These are phyloP conservation scores for Eremothecium sinecaudum DNA, from an alignment of 1,139 yeast species.

Conservation along the genomic window DNA sequence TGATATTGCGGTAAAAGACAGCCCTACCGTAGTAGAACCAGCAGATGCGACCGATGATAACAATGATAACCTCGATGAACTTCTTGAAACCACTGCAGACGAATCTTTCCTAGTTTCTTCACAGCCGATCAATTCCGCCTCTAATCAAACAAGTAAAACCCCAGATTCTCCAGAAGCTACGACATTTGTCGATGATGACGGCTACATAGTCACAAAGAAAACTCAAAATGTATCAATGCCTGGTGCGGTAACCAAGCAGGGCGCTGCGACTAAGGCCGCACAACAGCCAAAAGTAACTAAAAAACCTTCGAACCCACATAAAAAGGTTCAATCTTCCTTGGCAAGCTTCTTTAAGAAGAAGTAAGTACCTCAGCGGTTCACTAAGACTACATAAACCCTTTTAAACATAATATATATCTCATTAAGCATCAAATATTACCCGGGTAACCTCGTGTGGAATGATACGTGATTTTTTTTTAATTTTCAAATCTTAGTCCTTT, in stretches of 20 bases:
- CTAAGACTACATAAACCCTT: too few relatives aligned
- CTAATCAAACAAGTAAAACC: not conserved
- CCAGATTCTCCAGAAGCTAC: slow-evolving; percentile 8
- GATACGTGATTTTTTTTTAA: too few relatives aligned
- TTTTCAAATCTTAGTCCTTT: too few relatives aligned
- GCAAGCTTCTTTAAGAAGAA: slow-evolving; percentile 24
- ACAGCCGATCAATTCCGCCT: slow-evolving; percentile 1
- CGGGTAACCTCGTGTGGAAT: too few relatives aligned
- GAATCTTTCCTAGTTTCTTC: slow-evolving; percentile 22
- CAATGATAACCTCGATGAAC: slow-evolving; percentile 19
- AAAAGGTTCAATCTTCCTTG: slow-evolving; percentile 24
- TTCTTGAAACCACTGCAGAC: slow-evolving; percentile 29
- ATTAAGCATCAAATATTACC: too few relatives aligned
- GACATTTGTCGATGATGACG: slow-evolving; percentile 27
- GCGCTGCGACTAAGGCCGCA: slow-evolving; percentile 7
- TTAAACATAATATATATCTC: too few relatives aligned
- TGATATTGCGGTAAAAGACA: not conserved
- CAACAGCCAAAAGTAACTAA: slow-evolving; percentile 10
- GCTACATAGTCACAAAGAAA: slow-evolving; percentile 27
- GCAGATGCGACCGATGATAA: slow-evolving; percentile 1
- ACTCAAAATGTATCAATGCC: slow-evolving; percentile 5
- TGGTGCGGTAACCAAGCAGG: slow-evolving; percentile 9
- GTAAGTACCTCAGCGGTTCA: too few relatives aligned
- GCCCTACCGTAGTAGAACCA: not conserved
- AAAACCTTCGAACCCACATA: slow-evolving; percentile 11